These are phyloP conservation scores for Rhizophagus clarus DNA, from an alignment of 192 early-diverging fungal genomes.

Conservation along the genomic window DNA sequence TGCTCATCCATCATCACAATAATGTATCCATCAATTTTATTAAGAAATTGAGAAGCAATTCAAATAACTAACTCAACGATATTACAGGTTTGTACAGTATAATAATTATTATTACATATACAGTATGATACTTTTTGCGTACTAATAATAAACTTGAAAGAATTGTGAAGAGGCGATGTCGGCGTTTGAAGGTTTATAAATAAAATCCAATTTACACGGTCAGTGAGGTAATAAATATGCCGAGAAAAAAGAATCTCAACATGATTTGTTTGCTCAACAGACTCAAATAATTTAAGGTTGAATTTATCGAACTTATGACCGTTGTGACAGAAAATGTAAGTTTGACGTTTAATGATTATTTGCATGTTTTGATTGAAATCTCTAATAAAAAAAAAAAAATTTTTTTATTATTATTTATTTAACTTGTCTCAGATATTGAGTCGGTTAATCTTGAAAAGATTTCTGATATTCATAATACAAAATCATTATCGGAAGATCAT, in stretches of 20 bases:
- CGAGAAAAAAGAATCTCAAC: constrained; percentile 35
- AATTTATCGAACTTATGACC: background rate
- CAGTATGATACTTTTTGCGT: background rate
- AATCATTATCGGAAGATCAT: no score
- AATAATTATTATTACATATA: background rate
- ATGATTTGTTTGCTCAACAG: constrained; percentile 34
- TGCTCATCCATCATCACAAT: no score
- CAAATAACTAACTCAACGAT: constrained; percentile 52
- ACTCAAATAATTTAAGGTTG: background rate
- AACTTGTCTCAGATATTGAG: no score
- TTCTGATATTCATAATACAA: no score
- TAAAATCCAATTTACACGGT: constrained; percentile 41
- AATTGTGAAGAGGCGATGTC: constrained; percentile 39
- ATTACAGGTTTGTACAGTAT: constrained; percentile 42
- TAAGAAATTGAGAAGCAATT: constrained; percentile 47
- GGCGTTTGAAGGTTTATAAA: constrained; percentile 42
- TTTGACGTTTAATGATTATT: no score
- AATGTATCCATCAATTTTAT: constrained; percentile 17
- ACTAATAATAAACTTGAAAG: constrained; percentile 30
- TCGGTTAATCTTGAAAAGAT: no score
- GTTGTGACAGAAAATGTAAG: constrained; percentile 1
- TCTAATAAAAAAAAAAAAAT: no score
- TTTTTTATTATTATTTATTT: no score
- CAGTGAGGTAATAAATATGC: constrained; percentile 37
- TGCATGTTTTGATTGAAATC: no score